A percentile compares a stretch with the other conserved stretches of the same genome.
Conservation (phyloP, 306 rosid genomes). For the Cucurbita pepo region DNA sequence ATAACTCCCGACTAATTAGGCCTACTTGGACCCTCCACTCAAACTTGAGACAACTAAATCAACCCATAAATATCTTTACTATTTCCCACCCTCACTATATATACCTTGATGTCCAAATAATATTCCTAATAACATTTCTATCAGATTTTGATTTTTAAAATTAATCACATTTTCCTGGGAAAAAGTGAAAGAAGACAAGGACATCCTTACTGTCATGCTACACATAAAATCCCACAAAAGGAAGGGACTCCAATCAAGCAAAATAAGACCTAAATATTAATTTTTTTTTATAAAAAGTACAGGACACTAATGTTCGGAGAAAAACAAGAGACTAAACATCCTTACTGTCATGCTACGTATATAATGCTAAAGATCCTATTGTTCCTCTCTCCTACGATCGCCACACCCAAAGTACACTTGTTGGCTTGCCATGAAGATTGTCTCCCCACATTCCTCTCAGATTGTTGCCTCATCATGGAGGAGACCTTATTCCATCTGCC, state of each 20-base stretch:
- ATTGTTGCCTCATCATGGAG: not conserved
- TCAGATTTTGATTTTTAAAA: too few species aligned
- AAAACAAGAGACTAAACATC: not conserved
- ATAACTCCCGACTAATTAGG: too few species aligned
- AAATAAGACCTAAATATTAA: not conserved
- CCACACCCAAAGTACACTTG: not conserved
- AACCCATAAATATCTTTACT: not conserved
- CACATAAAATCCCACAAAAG: too few species aligned
- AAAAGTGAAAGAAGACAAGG: too few species aligned
- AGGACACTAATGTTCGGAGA: not conserved
- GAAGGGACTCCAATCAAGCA: too few species aligned
- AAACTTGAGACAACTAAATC: not conserved
- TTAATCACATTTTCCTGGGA: not conserved
- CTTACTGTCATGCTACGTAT: too few species aligned
- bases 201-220: too few species aligned
- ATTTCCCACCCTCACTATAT: not conserved
- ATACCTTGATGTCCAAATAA: not conserved
- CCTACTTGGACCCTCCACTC: not conserved
- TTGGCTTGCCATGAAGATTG: not conserved
- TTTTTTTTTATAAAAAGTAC: too few species aligned
- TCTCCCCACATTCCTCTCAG: not conserved
- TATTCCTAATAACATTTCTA: not conserved
- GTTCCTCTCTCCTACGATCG: not conserved
- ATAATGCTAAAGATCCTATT: not conserved
- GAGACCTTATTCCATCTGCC: not conserved